Conservation (phyloP, 139 green algal genomes). For the Chlamydomonas schloesseri region DNA sequence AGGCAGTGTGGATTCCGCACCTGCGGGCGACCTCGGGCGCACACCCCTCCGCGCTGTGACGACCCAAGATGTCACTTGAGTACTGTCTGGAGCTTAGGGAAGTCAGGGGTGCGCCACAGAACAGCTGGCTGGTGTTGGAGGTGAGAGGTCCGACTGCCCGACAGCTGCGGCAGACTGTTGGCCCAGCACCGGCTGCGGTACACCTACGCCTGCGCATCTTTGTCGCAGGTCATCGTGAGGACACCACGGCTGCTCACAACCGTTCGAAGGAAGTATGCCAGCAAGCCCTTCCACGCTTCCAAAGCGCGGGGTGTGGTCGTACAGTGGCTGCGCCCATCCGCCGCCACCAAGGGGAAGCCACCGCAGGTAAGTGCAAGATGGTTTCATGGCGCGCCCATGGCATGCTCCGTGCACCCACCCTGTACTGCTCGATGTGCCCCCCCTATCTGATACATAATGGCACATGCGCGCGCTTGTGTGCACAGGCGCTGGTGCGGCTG, state of each 20-base stretch:
- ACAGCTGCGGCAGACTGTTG: not conserved
- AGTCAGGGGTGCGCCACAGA: not conserved
- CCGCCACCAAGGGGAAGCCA: not conserved
- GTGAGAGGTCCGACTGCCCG: not conserved
- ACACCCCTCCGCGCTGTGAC: not conserved
- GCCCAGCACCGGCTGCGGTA: too few species aligned
- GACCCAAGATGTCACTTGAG: not conserved
- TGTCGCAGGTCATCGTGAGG: conserved; percentile 5
- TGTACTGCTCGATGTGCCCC: too few species aligned
- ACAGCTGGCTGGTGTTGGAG: not conserved
- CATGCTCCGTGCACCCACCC: too few species aligned
- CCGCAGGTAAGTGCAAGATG: not conserved
- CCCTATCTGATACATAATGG: too few species aligned
- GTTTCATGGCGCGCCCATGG: too few species aligned
- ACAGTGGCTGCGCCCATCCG: not conserved
- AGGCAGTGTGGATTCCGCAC: too few species aligned
- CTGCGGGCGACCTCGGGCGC: too few species aligned
- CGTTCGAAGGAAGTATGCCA: not conserved
- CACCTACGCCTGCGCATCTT: too few species aligned
- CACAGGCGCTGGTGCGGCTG: not conserved
- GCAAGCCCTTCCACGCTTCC: not conserved
- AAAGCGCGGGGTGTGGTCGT: not conserved
- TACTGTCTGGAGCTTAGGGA: not conserved
- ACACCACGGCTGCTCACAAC: conserved; percentile 20
- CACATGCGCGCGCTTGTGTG: too few species aligned